These are phyloP conservation scores for Heterobasidion parviporum DNA, from an alignment of 1,284 basidiomycete species.

Conservation along the genomic window DNA sequence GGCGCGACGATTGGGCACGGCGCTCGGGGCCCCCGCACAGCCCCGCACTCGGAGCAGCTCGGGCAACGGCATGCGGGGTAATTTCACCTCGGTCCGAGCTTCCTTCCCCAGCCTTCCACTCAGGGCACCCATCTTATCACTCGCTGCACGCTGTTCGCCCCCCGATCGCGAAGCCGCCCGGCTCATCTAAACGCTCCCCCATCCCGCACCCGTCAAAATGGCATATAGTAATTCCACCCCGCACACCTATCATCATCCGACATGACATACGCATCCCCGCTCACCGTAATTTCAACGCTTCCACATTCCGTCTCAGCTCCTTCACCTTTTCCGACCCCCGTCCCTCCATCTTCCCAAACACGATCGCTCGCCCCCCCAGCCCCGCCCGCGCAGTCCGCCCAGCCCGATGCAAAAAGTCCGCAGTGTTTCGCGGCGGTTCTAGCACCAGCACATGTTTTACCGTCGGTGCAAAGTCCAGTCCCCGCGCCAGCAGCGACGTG, in stretches of 20 bases:
- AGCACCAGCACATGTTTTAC: conserved; percentile 78
- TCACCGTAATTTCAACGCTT: conserved; percentile 20
- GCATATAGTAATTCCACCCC: neutral
- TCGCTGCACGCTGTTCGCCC: too few relatives aligned
- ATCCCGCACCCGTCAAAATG: neutral
- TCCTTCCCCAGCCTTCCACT: too few relatives aligned
- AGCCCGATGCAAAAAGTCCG: conserved; percentile 86
- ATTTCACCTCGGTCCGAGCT: too few relatives aligned
- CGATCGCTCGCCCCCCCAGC: conserved; percentile 52
- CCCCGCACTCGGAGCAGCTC: too few relatives aligned
- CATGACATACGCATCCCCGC: neutral
- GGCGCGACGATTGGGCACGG: too few relatives aligned
- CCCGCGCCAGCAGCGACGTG: conserved; percentile 86
- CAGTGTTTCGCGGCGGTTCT: conserved; percentile 78
- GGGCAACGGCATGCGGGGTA: too few relatives aligned
- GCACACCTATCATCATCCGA: neutral
- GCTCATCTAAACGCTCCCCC: too few relatives aligned
- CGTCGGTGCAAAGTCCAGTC: conserved; percentile 75
- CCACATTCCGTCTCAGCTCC: conserved; percentile 42
- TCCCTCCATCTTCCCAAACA: conserved; percentile 56
- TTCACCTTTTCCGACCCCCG: conserved; percentile 36
- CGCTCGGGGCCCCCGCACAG: too few relatives aligned
- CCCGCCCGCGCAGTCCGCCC: conserved; percentile 75
- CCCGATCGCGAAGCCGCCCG: too few relatives aligned
- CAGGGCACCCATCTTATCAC: too few relatives aligned